These are phyloP conservation scores for Coemansia sp. DNA, from an alignment of 192 early-diverging fungal species.

Conservation along the genomic window DNA sequence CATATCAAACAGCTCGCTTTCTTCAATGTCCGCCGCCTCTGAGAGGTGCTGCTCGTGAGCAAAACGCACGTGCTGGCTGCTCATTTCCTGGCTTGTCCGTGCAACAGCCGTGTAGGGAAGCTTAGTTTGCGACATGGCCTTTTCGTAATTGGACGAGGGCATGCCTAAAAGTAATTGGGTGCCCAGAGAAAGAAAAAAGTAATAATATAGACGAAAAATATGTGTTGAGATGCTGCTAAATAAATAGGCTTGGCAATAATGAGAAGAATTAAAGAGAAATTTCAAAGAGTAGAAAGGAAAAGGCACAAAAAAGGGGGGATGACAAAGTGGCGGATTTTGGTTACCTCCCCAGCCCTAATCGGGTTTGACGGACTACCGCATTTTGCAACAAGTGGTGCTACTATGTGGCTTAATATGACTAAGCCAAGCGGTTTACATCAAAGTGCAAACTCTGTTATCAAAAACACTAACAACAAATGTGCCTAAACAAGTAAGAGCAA, in stretches of 20 bases:
- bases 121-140: constrained; percentile 29
- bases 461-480: not conserved
- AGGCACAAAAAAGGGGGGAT: not conserved
- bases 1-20: constrained; percentile 49
- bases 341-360: not conserved
- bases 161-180: constrained; percentile 12
- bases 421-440: not conserved
- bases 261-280: constrained; percentile 6
- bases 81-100: constrained; percentile 18
- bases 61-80: constrained; percentile 31
- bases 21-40: constrained; percentile 41
- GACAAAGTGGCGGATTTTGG: constrained; percentile 5
- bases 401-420: not conserved
- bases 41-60: constrained; percentile 22
- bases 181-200: not conserved
- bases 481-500: not conserved
- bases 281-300: not conserved
- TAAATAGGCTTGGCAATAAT: not conserved
- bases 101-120: constrained; percentile 44
- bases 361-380: not conserved
- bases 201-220: not conserved
- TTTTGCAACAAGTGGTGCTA: not conserved
- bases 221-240: not conserved
- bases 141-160: constrained; percentile 24
- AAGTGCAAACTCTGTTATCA: constrained; percentile 1